Evolutionary conservation across 2,329 filamentous ascomycete species (phyloP).

Genomic region (Zymoseptoria passerinii): DNA sequence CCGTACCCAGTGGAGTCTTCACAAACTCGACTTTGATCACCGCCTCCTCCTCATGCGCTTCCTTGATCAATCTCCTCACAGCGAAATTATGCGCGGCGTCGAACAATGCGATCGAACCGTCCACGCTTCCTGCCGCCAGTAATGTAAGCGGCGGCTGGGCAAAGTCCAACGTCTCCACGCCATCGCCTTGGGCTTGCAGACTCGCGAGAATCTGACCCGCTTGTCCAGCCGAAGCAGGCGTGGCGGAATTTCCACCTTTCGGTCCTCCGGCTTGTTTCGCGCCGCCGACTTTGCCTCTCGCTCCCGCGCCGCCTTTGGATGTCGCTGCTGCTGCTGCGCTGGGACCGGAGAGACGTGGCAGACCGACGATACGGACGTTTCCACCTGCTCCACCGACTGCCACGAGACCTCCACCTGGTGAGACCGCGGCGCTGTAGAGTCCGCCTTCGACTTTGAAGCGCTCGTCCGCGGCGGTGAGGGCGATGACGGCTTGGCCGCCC

Average conservation of each 20-base stretch:
- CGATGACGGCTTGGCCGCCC: slow-evolving; percentile 57
- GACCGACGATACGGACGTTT: slow-evolving; percentile 71
- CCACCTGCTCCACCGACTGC: slow-evolving; percentile 85
- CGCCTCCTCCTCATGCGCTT: slow-evolving; percentile 78
- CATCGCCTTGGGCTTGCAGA: slow-evolving; percentile 68
- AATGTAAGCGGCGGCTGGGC: slow-evolving; percentile 52
- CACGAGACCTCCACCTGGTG: slow-evolving; percentile 69
- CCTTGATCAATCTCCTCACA: slow-evolving; percentile 70
- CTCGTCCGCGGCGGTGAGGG: slow-evolving; percentile 72
- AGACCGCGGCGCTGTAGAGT: slow-evolving; percentile 77
- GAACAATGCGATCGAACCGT: slow-evolving; percentile 70
- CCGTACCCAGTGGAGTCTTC: slow-evolving; percentile 32
- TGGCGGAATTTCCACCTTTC: slow-evolving; percentile 33
- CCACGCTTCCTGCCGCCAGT: slow-evolving; percentile 55
- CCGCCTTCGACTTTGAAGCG: slow-evolving; percentile 88
- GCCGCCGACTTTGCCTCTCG: slow-evolving; percentile 42
- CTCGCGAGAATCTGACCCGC: slow-evolving; percentile 71
- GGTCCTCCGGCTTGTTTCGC: slow-evolving; percentile 35
- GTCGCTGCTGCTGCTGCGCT: slow-evolving; percentile 29
- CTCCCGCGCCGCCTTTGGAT: slow-evolving; percentile 35
- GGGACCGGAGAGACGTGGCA: slow-evolving; percentile 54
- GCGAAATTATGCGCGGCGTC: slow-evolving; percentile 81
- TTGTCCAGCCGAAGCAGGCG: slow-evolving; percentile 41
- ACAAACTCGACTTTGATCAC: slow-evolving; percentile 93
- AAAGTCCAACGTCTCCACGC: slow-evolving; percentile 69